phyloP scores from a whole-genome alignment of 345 rosid species.

The Pugionium cornutum region DNA sequence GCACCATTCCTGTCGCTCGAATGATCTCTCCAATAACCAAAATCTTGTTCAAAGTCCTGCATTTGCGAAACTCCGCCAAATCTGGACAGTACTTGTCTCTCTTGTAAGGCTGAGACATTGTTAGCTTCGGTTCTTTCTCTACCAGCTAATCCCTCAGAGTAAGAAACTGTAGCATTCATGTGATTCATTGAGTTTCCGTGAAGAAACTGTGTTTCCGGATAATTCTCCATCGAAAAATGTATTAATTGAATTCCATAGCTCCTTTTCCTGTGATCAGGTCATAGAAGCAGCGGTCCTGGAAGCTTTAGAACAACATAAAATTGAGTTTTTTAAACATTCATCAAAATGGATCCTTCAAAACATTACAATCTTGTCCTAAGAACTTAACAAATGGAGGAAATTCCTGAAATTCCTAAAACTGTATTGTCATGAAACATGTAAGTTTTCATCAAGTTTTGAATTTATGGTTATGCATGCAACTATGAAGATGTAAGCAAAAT shows the following conservation, averaged over 20 bases:
- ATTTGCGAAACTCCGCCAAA: slow-evolving; percentile 53
- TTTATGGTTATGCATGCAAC: slow-evolving; percentile 32
- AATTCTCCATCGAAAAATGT: slow-evolving; percentile 34
- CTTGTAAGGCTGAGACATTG: slow-evolving; percentile 47
- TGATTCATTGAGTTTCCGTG: slow-evolving; percentile 27
- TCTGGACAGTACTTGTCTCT: slow-evolving; percentile 62
- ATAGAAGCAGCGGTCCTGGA: slow-evolving; percentile 4
- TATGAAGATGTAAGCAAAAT: slow-evolving; percentile 18
- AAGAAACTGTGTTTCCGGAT: slow-evolving; percentile 17
- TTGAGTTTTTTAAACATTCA: slow-evolving; percentile 26
- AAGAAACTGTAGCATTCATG: slow-evolving; percentile 37
- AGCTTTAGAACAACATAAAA: slow-evolving; percentile 16
- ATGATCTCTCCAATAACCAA: slow-evolving; percentile 59
- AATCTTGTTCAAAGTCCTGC: slow-evolving; percentile 52
- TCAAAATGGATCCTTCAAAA: background rate
- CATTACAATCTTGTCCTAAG: background rate
- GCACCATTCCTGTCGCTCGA: slow-evolving; percentile 54
- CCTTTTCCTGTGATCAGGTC: slow-evolving; percentile 45
- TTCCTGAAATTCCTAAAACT: background rate
- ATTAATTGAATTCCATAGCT: slow-evolving; percentile 41
- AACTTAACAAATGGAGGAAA: slow-evolving; percentile 7
- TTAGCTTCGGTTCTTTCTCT: slow-evolving; percentile 43
- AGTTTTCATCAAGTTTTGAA: slow-evolving; percentile 12
- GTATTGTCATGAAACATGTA: slow-evolving; percentile 21
- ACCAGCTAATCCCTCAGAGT: slow-evolving; percentile 40